These are phyloP conservation scores for Colletotrichum sp. DNA, from an alignment of 2,329 filamentous ascomycete species.

Conservation along the genomic window DNA sequence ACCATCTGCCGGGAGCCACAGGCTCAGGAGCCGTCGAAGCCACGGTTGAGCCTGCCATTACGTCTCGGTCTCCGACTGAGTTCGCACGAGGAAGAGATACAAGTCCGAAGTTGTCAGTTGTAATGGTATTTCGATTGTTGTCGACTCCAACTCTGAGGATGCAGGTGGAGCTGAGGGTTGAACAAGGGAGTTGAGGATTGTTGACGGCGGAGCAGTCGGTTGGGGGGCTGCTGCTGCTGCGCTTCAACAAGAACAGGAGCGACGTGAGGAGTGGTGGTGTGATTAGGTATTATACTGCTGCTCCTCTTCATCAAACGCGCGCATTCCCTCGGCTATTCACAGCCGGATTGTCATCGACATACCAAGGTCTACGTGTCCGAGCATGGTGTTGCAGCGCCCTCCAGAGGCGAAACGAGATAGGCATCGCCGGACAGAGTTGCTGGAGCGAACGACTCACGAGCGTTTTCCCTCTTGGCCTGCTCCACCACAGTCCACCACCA, in stretches of 20 bases:
- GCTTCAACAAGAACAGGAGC: not conserved
- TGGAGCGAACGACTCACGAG: not conserved
- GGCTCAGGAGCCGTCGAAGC: not conserved
- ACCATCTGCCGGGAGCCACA: not conserved
- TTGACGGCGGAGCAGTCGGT: not conserved
- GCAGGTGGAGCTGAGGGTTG: not conserved
- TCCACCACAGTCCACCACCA: slow-evolving; percentile 1
- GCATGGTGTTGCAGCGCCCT: not conserved
- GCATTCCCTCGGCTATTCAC: not conserved
- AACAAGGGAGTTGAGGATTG: not conserved
- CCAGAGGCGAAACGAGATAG: not conserved
- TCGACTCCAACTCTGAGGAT: not conserved
- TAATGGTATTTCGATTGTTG: not conserved
- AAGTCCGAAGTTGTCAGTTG: not conserved
- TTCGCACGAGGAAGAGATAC: not conserved
- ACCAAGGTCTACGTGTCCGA: not conserved
- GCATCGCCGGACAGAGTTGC: not conserved
- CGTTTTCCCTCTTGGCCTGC: not conserved
- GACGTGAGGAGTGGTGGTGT: not conserved
- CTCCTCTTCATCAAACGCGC: not conserved
- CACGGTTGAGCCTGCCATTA: not conserved
- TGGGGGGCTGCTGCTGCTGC: not conserved
- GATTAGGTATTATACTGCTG: slow-evolving; percentile 4
- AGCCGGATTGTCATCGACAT: not conserved
- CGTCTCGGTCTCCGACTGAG: not conserved